Conservation (phyloP, 2,329 filamentous ascomycete species). For the Orbilia javanica region DNA sequence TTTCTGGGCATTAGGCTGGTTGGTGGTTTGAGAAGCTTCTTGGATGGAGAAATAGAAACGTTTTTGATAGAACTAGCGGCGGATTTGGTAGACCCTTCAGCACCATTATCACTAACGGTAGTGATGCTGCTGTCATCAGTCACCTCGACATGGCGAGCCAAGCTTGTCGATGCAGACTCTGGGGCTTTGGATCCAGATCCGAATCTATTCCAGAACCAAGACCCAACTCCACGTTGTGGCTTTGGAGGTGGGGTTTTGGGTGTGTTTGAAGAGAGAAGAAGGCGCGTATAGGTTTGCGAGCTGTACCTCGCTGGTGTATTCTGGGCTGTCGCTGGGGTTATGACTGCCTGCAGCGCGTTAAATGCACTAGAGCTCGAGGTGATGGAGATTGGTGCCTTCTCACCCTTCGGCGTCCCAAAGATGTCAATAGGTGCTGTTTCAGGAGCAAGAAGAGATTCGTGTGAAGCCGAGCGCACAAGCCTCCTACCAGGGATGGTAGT, state of each 20-base stretch:
- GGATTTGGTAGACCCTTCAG: conserved; percentile 32
- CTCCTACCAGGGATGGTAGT: conserved; percentile 55
- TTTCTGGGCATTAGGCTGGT: conserved; percentile 40
- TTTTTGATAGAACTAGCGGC: conserved; percentile 52
- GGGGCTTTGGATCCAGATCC: conserved; percentile 22
- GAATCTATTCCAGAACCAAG: conserved; percentile 57
- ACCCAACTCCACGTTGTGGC: conserved; percentile 46
- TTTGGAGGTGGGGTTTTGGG: conserved; percentile 38
- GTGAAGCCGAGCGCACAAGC: conserved; percentile 50
- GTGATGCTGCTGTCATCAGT: conserved; percentile 52
- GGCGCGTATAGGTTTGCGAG: conserved; percentile 48
- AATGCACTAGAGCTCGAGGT: conserved; percentile 37
- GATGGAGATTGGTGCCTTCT: conserved; percentile 50
- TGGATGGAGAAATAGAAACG: conserved; percentile 31
- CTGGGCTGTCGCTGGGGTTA: conserved; percentile 54
- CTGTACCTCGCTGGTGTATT: conserved; percentile 55
- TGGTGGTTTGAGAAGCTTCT: conserved; percentile 42
- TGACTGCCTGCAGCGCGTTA: conserved; percentile 42
- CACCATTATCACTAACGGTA: conserved; percentile 29
- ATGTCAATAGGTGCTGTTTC: conserved; percentile 54
- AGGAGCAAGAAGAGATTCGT: conserved; percentile 50
- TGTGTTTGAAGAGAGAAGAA: conserved; percentile 44
- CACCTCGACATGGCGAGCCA: conserved; percentile 52
- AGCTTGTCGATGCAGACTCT: conserved; percentile 46
- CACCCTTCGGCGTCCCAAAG: conserved; percentile 46